Evolutionary conservation across 495 filamentous ascomycete species (phyloP).

Genomic region (Aspergillus heteromorphus): DNA sequence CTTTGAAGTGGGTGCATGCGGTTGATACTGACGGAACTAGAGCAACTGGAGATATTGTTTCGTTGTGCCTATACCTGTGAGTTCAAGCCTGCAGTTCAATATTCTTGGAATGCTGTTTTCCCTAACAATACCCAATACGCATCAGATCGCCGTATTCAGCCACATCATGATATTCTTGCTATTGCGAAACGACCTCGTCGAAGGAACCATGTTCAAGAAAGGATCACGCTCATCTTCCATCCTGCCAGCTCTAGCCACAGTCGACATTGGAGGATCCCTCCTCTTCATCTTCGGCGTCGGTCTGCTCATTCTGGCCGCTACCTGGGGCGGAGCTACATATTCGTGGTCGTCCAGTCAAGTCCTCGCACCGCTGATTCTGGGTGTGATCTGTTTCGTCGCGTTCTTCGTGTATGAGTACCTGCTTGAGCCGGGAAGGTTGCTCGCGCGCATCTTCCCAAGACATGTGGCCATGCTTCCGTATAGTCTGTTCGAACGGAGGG

Average conservation of each 20-base stretch:
- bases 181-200: conserved; percentile 30
- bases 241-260: conserved; percentile 36
- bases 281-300: conserved; percentile 57
- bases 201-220: conserved; percentile 19
- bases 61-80: conserved; percentile 49
- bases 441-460: conserved; percentile 38
- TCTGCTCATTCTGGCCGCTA: conserved; percentile 51
- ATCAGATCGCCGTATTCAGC: conserved; percentile 26
- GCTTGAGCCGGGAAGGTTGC: conserved; percentile 41
- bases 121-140: too few relatives aligned
- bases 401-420: conserved; percentile 53
- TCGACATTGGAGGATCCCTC: conserved; percentile 51
- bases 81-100: conserved; percentile 2
- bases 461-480: conserved; percentile 55
- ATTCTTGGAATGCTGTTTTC: too few relatives aligned
- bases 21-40: conserved; percentile 21
- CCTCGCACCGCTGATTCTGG: conserved; percentile 47
- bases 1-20: conserved; percentile 9
- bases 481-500: conserved; percentile 41
- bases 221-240: conserved; percentile 16
- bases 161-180: conserved; percentile 26
- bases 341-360: conserved; percentile 47
- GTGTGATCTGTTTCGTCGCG: conserved; percentile 35
- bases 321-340: conserved; percentile 55
- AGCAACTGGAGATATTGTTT: conserved; percentile 57